phyloP scores from a whole-genome alignment of 78 protist genomes.

The Chrysochromulina tobinii region DNA sequence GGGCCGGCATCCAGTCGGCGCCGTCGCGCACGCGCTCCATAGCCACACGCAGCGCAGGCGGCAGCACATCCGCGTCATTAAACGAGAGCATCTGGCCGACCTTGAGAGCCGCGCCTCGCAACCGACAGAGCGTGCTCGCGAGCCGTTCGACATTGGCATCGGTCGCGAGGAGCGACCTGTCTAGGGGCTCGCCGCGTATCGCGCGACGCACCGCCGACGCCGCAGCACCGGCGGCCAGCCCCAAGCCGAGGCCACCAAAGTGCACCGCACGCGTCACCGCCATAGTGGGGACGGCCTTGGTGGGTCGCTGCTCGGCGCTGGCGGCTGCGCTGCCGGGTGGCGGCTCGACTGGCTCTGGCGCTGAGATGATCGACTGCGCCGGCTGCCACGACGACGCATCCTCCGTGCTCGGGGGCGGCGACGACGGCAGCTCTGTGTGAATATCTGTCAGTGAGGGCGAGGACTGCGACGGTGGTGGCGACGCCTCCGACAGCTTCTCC shows the following conservation, averaged over 20 bases:
- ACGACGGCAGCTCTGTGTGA: no score
- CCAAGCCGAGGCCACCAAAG: not conserved
- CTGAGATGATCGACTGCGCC: no score
- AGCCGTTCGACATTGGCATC: constrained; percentile 37
- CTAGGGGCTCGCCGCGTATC: not conserved
- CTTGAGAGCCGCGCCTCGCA: constrained; percentile 92
- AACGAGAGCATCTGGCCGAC: constrained; percentile 85
- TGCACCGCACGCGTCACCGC: not conserved
- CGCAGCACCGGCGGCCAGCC: not conserved
- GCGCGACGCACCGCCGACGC: not conserved
- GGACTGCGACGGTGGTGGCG: no score
- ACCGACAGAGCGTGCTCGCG: constrained; percentile 71
- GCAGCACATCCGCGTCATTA: constrained; percentile 75
- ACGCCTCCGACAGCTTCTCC: no score
- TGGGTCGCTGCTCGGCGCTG: no score
- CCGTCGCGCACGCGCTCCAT: constrained; percentile 77
- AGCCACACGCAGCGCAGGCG: constrained; percentile 5
- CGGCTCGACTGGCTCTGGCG: no score
- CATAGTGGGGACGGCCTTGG: no score
- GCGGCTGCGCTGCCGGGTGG: no score
- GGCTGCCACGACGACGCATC: no score
- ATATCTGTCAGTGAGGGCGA: no score
- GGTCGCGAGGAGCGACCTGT: no score
- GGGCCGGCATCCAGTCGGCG: constrained; percentile 82
- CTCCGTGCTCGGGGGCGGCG: no score